These are phyloP conservation scores for Deuterostichococcus epilithicus DNA, from an alignment of 139 green algal genomes.

Conservation along the genomic window DNA sequence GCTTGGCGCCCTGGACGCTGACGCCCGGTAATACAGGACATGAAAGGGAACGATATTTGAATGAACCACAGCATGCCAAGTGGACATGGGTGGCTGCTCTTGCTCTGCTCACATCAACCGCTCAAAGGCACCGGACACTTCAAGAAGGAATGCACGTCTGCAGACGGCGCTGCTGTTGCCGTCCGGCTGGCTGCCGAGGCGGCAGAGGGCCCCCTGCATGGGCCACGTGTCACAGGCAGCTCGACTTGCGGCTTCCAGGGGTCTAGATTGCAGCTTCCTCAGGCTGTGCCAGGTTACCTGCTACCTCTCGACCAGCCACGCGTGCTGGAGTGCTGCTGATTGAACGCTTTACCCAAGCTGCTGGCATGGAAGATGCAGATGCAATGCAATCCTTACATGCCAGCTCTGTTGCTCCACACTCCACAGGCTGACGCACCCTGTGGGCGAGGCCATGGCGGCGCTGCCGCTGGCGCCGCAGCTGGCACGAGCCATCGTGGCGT, in stretches of 20 bases:
- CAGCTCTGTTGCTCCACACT: not conserved
- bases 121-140: not conserved
- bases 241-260: too few relatives aligned
- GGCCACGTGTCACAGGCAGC: too few relatives aligned
- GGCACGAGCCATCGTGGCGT: slow-evolving; percentile 55
- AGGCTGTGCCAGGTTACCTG: not conserved
- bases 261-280: not conserved
- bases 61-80: slow-evolving; percentile 28
- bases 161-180: not conserved
- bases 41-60: too few relatives aligned
- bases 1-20: slow-evolving; percentile 77
- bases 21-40: slow-evolving; percentile 50
- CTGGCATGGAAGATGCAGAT: not conserved
- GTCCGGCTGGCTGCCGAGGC: too few relatives aligned
- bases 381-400: not conserved
- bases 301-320: not conserved
- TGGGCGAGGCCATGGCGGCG: slow-evolving; percentile 57
- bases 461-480: slow-evolving; percentile 71
- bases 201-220: too few relatives aligned
- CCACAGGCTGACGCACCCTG: slow-evolving; percentile 51
- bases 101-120: not conserved
- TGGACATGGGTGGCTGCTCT: slow-evolving; percentile 22
- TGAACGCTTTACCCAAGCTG: not conserved
- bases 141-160: not conserved
- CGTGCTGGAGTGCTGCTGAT: not conserved